A percentile compares a stretch with the other conserved stretches of the same genome.
phyloP scores from a whole-genome alignment of 768 basidiomycete genomes.

The Boletus subcaerulescens region DNA sequence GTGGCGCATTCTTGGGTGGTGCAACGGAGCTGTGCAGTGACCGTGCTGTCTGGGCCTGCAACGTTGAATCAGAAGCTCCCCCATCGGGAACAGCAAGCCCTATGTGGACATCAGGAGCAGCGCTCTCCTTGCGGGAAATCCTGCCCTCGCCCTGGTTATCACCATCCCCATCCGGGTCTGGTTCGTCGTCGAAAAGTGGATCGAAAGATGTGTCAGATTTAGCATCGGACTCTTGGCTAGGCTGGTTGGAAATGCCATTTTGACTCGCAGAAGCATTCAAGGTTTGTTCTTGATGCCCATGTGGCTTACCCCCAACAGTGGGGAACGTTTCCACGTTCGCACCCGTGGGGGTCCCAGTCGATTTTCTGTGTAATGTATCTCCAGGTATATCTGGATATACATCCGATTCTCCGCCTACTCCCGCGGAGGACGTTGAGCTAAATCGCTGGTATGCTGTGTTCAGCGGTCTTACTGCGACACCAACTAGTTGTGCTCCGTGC shows the following conservation, averaged over 20 bases:
- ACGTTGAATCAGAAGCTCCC: slow-evolving; percentile 18
- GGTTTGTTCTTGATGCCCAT: slow-evolving; percentile 11
- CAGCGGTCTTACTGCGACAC: slow-evolving; percentile 72
- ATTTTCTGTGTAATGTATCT: slow-evolving; percentile 8
- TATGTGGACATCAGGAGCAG: slow-evolving; percentile 9
- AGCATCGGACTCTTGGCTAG: slow-evolving; percentile 48
- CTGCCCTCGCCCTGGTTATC: slow-evolving; percentile 21
- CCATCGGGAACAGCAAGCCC: slow-evolving; percentile 31
- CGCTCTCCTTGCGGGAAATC: slow-evolving; percentile 14
- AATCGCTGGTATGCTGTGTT: slow-evolving; percentile 35
- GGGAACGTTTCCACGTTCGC: slow-evolving; percentile 22
- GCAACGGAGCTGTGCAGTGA: slow-evolving; percentile 39
- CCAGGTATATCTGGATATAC: slow-evolving; percentile 11
- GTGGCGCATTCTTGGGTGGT: slow-evolving; percentile 73
- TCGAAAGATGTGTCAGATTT: slow-evolving; percentile 83
- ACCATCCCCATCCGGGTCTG: slow-evolving; percentile 54
- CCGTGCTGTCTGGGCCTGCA: slow-evolving; percentile 23
- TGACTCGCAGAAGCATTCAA: slow-evolving; percentile 22
- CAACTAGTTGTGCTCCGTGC: slow-evolving; percentile 83
- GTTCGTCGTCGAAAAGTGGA: slow-evolving; percentile 87
- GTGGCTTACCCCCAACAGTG: slow-evolving; percentile 18
- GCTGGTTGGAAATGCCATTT: slow-evolving; percentile 22
- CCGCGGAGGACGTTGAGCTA: slow-evolving; percentile 26
- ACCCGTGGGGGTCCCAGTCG: slow-evolving; percentile 15
- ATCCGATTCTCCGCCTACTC: slow-evolving; percentile 21